phyloP scores from a whole-genome alignment of 805 yeast genomes.

The Candida sakaeoensis region DNA sequence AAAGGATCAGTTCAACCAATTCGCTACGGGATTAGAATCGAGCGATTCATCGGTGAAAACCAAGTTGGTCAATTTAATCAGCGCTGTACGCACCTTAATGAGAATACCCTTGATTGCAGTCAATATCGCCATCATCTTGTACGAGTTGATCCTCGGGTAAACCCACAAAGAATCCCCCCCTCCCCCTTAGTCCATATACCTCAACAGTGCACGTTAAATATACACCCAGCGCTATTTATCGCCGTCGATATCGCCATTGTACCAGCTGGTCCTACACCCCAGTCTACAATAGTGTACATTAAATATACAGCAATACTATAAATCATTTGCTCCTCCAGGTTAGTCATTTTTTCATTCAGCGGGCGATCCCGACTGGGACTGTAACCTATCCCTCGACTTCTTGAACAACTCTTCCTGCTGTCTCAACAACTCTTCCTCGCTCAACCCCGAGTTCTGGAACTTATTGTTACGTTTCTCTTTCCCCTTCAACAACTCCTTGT shows the following conservation, averaged over 20 bases:
- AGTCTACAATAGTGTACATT: too few species aligned
- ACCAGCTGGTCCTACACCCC: too few species aligned
- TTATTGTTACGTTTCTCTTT: conserved; percentile 90
- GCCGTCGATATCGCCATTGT: too few species aligned
- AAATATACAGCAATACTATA: neutral
- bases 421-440: conserved; percentile 86
- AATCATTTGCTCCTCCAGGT: too few species aligned
- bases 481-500: conserved; percentile 82
- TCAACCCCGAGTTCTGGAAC: conserved; percentile 85
- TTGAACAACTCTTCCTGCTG: conserved; percentile 93
- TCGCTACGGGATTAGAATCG: conserved; percentile 44
- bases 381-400: conserved; percentile 64
- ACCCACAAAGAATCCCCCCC: too few species aligned
- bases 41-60: conserved; percentile 43
- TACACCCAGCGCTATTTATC: too few species aligned
- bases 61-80: conserved; percentile 59
- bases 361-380: conserved; percentile 21
- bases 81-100: conserved; percentile 72
- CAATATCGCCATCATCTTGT: conserved; percentile 61
- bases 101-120: conserved; percentile 70
- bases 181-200: too few species aligned
- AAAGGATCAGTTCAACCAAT: conserved; percentile 13
- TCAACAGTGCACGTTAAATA: too few species aligned
- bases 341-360: conserved; percentile 3
- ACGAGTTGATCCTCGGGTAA: conserved; percentile 67